A percentile compares a stretch with the other conserved stretches of the same genome.
Conservation (phyloP, 2,329 filamentous ascomycete genomes). For the Alternaria arborescens region DNA sequence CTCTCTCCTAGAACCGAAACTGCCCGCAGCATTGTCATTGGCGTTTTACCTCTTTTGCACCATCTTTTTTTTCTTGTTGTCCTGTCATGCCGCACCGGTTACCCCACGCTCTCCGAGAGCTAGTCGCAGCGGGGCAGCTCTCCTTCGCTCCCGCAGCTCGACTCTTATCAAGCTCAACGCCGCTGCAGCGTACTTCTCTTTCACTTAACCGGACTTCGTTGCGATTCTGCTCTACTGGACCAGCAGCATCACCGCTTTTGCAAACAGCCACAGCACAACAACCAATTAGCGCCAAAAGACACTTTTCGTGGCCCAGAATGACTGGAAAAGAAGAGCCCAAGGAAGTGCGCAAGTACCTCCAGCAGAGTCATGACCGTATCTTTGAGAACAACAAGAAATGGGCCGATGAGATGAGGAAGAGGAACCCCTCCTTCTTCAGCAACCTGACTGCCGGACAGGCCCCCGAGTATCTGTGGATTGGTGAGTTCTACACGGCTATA, state of each 20-base stretch:
- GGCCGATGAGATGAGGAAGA: conserved; percentile 66
- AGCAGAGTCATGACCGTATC: conserved; percentile 71
- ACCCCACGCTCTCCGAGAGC: conserved; percentile 35
- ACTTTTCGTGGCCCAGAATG: conserved; percentile 29
- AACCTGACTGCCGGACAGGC: conserved; percentile 71
- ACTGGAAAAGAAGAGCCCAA: conserved; percentile 29
- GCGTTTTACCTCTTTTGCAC: conserved; percentile 17
- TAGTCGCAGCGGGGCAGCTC: conserved; percentile 23
- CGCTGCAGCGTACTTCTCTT: conserved; percentile 6
- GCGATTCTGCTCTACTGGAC: conserved; percentile 13
- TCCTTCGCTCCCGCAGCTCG: conserved; percentile 11
- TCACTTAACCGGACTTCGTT: conserved; percentile 2
- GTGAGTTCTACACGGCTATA: conserved; percentile 27
- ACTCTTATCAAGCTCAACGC: conserved; percentile 16
- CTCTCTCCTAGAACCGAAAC: conserved; percentile 29
- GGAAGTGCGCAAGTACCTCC: conserved; percentile 60
- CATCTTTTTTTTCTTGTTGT: conserved; percentile 5
- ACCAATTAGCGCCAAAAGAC: conserved; percentile 9
- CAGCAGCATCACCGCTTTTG: not conserved
- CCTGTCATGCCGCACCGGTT: conserved; percentile 28
- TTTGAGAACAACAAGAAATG: conserved; percentile 74
- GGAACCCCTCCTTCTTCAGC: conserved; percentile 71
- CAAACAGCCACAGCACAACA: conserved; percentile 4
- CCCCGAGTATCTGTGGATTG: conserved; percentile 70
- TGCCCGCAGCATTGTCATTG: conserved; percentile 26